phyloP scores from a whole-genome alignment of 495 filamentous ascomycete species.

The Talaromyces proteolyticus region DNA sequence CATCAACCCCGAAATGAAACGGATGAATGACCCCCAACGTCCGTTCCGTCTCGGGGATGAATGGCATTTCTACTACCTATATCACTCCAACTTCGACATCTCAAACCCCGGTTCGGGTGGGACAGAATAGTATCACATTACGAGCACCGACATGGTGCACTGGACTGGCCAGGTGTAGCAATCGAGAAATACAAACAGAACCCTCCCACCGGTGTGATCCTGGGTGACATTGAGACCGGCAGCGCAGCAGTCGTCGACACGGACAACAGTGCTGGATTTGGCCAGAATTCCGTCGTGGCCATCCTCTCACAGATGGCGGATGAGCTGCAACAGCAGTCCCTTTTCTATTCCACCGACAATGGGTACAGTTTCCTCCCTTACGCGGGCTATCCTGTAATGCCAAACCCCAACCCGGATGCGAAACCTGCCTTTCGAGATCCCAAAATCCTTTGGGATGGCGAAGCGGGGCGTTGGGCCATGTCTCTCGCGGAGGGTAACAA shows the following conservation, averaged over 20 bases:
- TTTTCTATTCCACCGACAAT: slow-evolving; percentile 42
- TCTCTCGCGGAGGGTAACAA: slow-evolving; percentile 16
- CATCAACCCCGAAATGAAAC: background rate
- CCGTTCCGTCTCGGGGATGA: background rate
- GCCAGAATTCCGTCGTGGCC: slow-evolving; percentile 43
- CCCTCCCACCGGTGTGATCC: background rate
- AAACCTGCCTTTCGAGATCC: slow-evolving; percentile 45
- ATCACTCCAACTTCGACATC: background rate
- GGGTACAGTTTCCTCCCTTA: slow-evolving; percentile 45
- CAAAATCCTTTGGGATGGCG: slow-evolving; percentile 40
- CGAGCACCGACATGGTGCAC: background rate
- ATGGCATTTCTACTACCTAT: background rate
- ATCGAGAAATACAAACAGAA: background rate
- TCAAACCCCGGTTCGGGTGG: background rate
- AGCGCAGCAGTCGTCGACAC: slow-evolving; percentile 29
- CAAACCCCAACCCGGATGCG: slow-evolving; percentile 10
- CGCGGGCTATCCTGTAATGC: slow-evolving; percentile 36
- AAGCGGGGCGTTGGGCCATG: slow-evolving; percentile 38
- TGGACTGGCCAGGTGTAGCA: background rate
- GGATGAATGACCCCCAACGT: background rate
- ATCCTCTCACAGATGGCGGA: slow-evolving; percentile 18
- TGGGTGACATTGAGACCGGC: slow-evolving; percentile 16
- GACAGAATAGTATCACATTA: background rate
- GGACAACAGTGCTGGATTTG: slow-evolving; percentile 40
- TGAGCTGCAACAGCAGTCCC: slow-evolving; percentile 34